Percentiles rank a stretch among this genome's conserved stretches.
Evolutionary conservation across 345 rosid genomes (phyloP).

Genomic region (Fremontodendron californicum): DNA sequence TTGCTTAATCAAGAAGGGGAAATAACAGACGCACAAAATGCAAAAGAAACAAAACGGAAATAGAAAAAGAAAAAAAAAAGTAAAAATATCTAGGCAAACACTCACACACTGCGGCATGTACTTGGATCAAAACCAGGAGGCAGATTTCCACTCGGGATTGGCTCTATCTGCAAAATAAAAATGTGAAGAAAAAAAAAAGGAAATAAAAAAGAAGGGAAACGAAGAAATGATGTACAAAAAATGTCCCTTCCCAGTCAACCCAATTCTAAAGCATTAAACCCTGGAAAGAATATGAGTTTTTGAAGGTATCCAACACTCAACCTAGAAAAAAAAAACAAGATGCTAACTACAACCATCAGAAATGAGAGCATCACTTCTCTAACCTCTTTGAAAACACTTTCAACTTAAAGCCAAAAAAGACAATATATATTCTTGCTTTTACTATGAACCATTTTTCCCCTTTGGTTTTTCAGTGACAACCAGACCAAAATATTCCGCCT

Average conservation of each 20-base stretch:
- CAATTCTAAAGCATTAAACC: constrained; percentile 13
- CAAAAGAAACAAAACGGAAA: constrained; percentile 5
- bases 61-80: not conserved
- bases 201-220: constrained; percentile 14
- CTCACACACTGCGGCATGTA: constrained; percentile 99
- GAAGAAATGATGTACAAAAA: constrained; percentile 15
- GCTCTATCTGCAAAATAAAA: constrained; percentile 87
- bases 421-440: not conserved
- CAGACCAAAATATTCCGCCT: not conserved
- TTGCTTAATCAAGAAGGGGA: constrained; percentile 13
- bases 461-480: not conserved
- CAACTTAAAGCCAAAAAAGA: not conserved
- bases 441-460: not conserved
- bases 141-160: constrained; percentile 93
- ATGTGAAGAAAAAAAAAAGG: constrained; percentile 24
- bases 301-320: constrained; percentile 11
- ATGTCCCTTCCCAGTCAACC: constrained; percentile 15
- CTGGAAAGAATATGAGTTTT: not conserved
- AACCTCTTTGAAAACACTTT: not conserved
- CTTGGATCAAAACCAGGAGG: constrained; percentile 99
- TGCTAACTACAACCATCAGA: constrained; percentile 1
- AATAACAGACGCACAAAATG: constrained; percentile 5
- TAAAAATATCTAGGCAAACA: constrained; percentile 32
- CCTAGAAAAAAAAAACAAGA: constrained; percentile 9
- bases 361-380: not conserved